These are phyloP conservation scores for Thielaviopsis populi DNA, from an alignment of 2,329 filamentous ascomycete genomes.

Conservation along the genomic window DNA sequence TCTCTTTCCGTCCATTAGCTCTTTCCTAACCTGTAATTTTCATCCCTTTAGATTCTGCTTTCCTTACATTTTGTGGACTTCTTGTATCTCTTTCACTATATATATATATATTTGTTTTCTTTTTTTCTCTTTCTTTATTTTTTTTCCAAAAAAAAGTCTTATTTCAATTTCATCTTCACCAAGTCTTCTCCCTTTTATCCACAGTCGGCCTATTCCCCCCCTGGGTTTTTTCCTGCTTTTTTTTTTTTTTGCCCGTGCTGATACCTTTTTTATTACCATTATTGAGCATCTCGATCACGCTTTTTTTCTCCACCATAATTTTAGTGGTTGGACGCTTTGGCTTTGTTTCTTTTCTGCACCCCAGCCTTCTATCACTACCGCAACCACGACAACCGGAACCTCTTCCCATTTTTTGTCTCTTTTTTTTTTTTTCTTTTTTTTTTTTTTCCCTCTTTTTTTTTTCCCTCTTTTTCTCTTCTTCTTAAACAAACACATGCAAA, in stretches of 20 bases:
- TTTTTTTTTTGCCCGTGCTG: neutral
- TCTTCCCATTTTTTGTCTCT: neutral
- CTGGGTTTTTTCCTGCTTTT: neutral
- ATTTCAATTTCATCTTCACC: neutral
- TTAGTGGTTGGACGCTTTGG: constrained; percentile 12
- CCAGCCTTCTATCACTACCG: constrained; percentile 12
- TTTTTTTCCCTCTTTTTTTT: neutral
- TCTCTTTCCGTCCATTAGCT: neutral
- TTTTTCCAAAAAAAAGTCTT: neutral
- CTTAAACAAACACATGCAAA: neutral
- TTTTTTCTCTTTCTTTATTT: neutral
- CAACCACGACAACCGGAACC: constrained; percentile 7
- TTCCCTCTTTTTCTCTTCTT: neutral
- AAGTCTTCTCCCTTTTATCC: neutral
- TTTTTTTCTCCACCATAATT: neutral
- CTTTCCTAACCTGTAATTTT: neutral
- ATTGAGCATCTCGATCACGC: too few relatives aligned
- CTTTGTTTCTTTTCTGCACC: constrained; percentile 4
- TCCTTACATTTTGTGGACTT: neutral
- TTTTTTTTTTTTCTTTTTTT: neutral
- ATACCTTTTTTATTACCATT: neutral
- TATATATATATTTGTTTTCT: neutral
- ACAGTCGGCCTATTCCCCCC: neutral
- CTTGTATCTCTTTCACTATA: neutral
- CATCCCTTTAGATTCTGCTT: neutral